These are phyloP conservation scores for Ophiostoma populinum DNA, from an alignment of 2,329 filamentous ascomycete species.

Conservation along the genomic window DNA sequence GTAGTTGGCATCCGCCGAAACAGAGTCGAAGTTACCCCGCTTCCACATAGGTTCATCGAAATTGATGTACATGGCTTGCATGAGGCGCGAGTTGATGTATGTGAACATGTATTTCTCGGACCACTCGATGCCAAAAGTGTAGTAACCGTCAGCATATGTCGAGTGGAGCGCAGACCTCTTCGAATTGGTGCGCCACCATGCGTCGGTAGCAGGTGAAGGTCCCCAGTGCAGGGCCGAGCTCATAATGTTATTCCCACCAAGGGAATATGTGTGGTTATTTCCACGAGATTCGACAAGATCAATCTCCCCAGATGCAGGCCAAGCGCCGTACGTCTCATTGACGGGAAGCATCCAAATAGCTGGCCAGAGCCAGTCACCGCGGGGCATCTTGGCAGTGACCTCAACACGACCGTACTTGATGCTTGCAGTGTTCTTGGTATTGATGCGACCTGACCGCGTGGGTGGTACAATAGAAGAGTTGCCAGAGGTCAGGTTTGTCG, in stretches of 20 bases:
- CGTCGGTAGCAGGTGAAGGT: slow-evolving; percentile 53
- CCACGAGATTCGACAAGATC: slow-evolving; percentile 69
- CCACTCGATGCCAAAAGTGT: slow-evolving; percentile 75
- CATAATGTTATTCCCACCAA: slow-evolving; percentile 67
- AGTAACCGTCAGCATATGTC: slow-evolving; percentile 50
- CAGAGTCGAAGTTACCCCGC: slow-evolving; percentile 48
- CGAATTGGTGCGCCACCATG: slow-evolving; percentile 69
- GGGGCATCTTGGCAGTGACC: slow-evolving; percentile 57
- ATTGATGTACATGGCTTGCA: slow-evolving; percentile 66
- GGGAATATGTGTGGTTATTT: slow-evolving; percentile 60
- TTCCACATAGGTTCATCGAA: slow-evolving; percentile 52
- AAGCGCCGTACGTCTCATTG: slow-evolving; percentile 52
- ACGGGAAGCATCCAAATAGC: slow-evolving; percentile 83
- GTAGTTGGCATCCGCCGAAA: slow-evolving; percentile 38
- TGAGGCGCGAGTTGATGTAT: slow-evolving; percentile 62
- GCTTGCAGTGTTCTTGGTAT: slow-evolving; percentile 49
- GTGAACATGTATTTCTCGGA: slow-evolving; percentile 78
- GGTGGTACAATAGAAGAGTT: slow-evolving; percentile 65
- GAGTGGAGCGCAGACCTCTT: slow-evolving; percentile 61
- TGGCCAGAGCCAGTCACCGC: slow-evolving; percentile 78
- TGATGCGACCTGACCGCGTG: slow-evolving; percentile 60
- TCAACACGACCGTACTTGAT: slow-evolving; percentile 74
- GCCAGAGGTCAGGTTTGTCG: slow-evolving; percentile 52
- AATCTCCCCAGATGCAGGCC: slow-evolving; percentile 70
- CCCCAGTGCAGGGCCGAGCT: slow-evolving; percentile 74